These are phyloP conservation scores for Xerocomus nothofagi DNA, from an alignment of 1,284 basidiomycete species.

Conservation along the genomic window DNA sequence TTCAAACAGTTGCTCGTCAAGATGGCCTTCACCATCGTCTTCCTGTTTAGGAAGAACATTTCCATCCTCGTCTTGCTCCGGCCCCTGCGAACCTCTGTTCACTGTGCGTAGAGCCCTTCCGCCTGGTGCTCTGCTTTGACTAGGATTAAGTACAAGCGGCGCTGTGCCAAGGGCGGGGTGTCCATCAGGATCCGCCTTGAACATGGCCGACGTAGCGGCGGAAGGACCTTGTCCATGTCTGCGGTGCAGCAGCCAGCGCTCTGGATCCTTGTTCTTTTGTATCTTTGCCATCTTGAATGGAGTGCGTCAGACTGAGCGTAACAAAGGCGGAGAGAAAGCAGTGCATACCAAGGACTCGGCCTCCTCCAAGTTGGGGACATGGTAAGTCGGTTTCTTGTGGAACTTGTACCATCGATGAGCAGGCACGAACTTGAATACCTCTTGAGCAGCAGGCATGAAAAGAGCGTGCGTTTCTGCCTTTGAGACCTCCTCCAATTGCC, in stretches of 20 bases:
- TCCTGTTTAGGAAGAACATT: constrained; percentile 52
- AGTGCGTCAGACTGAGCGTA: neutral
- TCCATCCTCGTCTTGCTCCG: constrained; percentile 61
- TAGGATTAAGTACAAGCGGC: constrained; percentile 48
- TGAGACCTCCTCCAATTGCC: constrained; percentile 73
- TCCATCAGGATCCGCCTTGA: constrained; percentile 61
- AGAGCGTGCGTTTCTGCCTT: constrained; percentile 65
- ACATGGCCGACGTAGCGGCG: constrained; percentile 59
- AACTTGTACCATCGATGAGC: constrained; percentile 90
- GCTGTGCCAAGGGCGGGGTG: constrained; percentile 40
- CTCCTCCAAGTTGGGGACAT: constrained; percentile 67
- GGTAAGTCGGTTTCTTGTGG: constrained; percentile 76
- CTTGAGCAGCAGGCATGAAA: constrained; percentile 73
- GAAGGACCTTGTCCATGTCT: constrained; percentile 58
- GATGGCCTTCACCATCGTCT: constrained; percentile 66
- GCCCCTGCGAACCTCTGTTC: constrained; percentile 66
- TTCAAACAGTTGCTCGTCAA: constrained; percentile 83
- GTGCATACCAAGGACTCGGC: constrained; percentile 68
- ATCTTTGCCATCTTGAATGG: constrained; percentile 46
- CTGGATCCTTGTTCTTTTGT: constrained; percentile 70
- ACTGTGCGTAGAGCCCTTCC: constrained; percentile 62
- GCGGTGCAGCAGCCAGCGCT: constrained; percentile 64
- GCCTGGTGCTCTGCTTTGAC: constrained; percentile 63
- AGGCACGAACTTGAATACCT: constrained; percentile 83
- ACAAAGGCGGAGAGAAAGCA: constrained; percentile 30